These are phyloP conservation scores for Acanthamoeba lenticulata DNA, from an alignment of 208 protist genomes.

Conservation along the genomic window DNA sequence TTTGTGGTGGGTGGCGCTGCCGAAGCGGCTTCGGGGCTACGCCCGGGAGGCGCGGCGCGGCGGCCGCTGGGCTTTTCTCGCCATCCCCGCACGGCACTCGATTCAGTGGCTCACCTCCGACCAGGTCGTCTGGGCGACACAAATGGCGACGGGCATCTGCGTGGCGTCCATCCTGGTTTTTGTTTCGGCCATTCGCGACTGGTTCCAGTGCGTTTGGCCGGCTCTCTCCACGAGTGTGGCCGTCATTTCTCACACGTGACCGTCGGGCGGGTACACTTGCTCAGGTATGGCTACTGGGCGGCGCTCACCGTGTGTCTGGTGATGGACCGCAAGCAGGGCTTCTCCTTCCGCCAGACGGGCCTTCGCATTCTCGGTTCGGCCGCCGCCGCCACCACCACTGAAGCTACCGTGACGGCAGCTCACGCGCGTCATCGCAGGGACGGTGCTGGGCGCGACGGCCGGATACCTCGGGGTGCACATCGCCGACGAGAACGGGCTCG, in stretches of 20 bases:
- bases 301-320: not conserved
- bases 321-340: constrained; percentile 54
- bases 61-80: not conserved
- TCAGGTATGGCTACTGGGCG: constrained; percentile 44
- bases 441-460: not conserved
- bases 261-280: too few species aligned
- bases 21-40: not conserved
- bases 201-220: not conserved
- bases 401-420: not conserved
- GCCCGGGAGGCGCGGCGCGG: not conserved
- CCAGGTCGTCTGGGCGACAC: not conserved
- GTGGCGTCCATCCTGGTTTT: constrained; percentile 23
- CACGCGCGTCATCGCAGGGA: not conserved
- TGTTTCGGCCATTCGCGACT: not conserved
- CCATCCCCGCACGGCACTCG: not conserved
- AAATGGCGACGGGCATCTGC: not conserved
- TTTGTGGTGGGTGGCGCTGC: not conserved
- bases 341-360: constrained; percentile 45
- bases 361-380: not conserved
- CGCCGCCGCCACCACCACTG: not conserved
- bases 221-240: not conserved
- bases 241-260: too few species aligned
- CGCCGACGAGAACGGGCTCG: not conserved
- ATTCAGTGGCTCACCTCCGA: not conserved
- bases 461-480: constrained; percentile 7